These are phyloP conservation scores for Pseudogymnoascus sp. DNA, from an alignment of 2,329 filamentous ascomycete species.

Conservation along the genomic window DNA sequence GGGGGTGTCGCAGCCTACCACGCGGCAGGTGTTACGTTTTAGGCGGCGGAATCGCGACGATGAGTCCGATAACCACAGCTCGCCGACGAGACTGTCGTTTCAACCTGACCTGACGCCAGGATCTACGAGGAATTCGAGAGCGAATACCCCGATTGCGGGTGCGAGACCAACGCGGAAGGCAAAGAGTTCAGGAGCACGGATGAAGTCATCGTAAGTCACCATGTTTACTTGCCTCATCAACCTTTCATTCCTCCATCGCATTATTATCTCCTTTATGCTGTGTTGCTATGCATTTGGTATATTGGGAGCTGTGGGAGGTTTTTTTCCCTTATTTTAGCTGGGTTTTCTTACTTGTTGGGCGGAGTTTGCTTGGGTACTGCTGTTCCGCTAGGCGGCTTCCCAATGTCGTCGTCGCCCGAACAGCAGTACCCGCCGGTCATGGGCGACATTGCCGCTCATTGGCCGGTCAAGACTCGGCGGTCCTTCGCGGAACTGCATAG, in stretches of 20 bases:
- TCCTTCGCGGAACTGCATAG: background rate
- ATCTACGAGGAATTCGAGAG: constrained; percentile 48
- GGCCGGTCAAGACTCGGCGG: background rate
- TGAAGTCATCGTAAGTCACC: constrained; percentile 61
- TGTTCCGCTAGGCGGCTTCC: background rate
- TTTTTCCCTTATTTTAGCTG: constrained; percentile 16
- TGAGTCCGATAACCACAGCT: constrained; percentile 46
- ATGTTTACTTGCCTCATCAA: constrained; percentile 13
- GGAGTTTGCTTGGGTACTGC: background rate
- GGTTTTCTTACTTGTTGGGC: constrained; percentile 11
- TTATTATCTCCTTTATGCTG: constrained; percentile 11
- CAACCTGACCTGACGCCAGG: constrained; percentile 36
- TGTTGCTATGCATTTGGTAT: constrained; percentile 4
- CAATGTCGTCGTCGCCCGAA: background rate
- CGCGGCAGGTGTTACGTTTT: constrained; percentile 20
- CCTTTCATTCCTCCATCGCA: constrained; percentile 13
- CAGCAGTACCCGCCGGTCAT: background rate
- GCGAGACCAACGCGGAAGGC: constrained; percentile 50
- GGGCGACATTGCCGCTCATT: background rate
- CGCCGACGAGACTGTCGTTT: constrained; percentile 45
- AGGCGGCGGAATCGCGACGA: constrained; percentile 34
- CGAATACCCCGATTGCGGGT: constrained; percentile 50
- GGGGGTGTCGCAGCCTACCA: constrained; percentile 13
- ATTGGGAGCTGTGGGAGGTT: background rate
- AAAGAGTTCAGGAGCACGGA: constrained; percentile 48